Evolutionary conservation across 1,284 basidiomycete genomes (phyloP), one percentile per base, ranked within the genome.

Genomic region (Rhodotorula mucilaginosa): DNA sequence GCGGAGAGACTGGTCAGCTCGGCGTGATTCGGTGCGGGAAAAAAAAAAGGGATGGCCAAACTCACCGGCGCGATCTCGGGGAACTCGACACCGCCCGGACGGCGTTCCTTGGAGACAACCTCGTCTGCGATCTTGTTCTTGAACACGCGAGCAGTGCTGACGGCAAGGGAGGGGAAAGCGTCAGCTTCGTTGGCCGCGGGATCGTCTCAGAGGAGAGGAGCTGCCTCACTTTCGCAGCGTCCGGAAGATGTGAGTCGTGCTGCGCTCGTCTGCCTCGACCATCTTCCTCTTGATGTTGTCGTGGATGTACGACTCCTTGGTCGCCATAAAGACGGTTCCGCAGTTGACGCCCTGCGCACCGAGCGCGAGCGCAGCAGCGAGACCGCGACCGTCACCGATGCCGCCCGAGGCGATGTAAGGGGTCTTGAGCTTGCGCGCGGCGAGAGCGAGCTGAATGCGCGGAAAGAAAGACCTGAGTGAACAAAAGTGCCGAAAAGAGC

Each of bases 261-360:
- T 90, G 68, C 86, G 85, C 81, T 97, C 94, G 10, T 86, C 88
- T 10, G 92, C 88, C 16, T 86, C 84, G 63, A 97, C 89, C 65
- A 97, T 96, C 80, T 87, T 90, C 65, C 93, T 85, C 82, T 97
- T 97, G 85, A 97, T 91, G 76, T 88, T 91, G 81, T 97, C 93
- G 34, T 74, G 69, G 4, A 75, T 56, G 54, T 74, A 74, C 5
- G 58, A 69, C 67, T 75, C 76, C 52, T 76, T 39, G 1, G 77
- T 77, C 5, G 71, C 67, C 77, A 78, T 76, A 67, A 78, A 78
- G 15, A 74, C 58, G n/a, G 78, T 78, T 31, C 91, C 92, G 48
- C 67, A 79, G 61, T 78, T 76, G 67, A 78, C 72, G 44, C 78
- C 78, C 47, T 72, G 51, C 2, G 73, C 73, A 67, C 95, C 94